phyloP scores from a whole-genome alignment of 2,329 filamentous ascomycete species.

The Aspergillus ibericus region DNA sequence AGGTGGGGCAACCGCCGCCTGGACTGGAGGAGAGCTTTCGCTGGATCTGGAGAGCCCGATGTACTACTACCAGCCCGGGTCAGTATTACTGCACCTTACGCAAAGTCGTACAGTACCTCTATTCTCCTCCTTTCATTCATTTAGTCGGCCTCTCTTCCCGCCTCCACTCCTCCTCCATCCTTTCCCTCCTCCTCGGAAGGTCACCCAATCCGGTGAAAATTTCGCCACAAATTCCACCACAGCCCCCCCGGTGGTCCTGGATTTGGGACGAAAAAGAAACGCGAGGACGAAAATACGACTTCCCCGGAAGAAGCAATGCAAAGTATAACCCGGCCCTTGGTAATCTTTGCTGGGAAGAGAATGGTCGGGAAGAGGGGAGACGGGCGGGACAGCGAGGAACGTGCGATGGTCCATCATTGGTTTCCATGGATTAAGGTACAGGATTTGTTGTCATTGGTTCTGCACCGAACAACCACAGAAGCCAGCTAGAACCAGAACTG shows the following conservation, averaged over 20 bases:
- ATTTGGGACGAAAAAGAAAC: constrained; percentile 11
- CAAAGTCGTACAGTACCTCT: not conserved
- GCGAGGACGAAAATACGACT: not conserved
- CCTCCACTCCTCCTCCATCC: not conserved
- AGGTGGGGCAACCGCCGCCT: constrained; percentile 3
- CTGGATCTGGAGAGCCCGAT: not conserved
- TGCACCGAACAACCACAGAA: constrained; percentile 9
- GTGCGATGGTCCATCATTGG: not conserved
- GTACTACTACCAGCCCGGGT: not conserved
- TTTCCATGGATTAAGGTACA: not conserved
- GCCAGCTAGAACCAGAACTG: constrained; percentile 3
- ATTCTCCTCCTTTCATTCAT: not conserved
- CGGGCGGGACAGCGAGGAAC: not conserved
- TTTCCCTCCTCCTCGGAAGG: not conserved
- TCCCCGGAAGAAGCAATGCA: not conserved
- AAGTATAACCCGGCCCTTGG: not conserved
- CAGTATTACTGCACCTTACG: not conserved
- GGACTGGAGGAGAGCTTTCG: not conserved
- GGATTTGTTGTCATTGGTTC: not conserved
- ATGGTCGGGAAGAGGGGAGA: constrained; percentile 5
- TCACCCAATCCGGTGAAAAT: not conserved
- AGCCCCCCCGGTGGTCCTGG: not conserved
- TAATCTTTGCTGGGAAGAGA: constrained; percentile 10
- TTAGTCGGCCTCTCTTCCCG: not conserved
- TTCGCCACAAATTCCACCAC: not conserved